phyloP scores from a whole-genome alignment of 78 protist species.

The Diacronema lutheri region DNA sequence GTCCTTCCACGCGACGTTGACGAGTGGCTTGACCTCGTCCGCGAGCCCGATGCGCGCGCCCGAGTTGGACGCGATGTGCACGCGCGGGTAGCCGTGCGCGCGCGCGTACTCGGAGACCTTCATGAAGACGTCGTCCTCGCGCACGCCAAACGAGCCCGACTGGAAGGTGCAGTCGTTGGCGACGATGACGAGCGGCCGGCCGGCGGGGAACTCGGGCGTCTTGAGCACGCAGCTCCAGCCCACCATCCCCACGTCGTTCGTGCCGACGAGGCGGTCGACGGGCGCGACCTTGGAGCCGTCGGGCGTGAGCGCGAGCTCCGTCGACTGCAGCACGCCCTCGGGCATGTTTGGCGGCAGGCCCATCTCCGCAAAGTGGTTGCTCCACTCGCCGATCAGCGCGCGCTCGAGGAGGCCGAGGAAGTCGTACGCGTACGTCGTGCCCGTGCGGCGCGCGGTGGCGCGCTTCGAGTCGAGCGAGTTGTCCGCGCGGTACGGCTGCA shows the following conservation, averaged over 20 bases:
- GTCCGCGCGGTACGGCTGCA: constrained; percentile 70
- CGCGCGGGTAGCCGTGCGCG: constrained; percentile 74
- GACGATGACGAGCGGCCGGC: constrained; percentile 82
- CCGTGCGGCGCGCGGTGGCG: constrained; percentile 65
- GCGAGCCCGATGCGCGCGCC: constrained; percentile 98
- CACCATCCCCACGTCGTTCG: constrained; percentile 87
- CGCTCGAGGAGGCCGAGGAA: constrained; percentile 79
- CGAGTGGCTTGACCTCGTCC: constrained; percentile 72
- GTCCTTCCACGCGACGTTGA: constrained; percentile 77
- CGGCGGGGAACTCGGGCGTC: constrained; percentile 89
- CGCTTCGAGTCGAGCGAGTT: constrained; percentile 66
- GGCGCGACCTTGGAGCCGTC: background rate
- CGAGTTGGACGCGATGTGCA: constrained; percentile 89
- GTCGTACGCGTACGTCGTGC: constrained; percentile 89
- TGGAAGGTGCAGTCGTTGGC: constrained; percentile 94
- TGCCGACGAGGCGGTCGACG: constrained; percentile 28
- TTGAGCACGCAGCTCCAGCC: constrained; percentile 73
- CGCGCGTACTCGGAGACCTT: constrained; percentile 81
- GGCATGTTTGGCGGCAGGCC: background rate
- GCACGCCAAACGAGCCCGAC: constrained; percentile 87
- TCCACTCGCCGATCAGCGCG: constrained; percentile 47
- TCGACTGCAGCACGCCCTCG: background rate
- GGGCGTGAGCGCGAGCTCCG: constrained; percentile 40
- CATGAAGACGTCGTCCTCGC: constrained; percentile 59
- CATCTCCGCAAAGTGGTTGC: background rate